Percentiles rank a stretch among this genome's conserved stretches.
Conservation (phyloP, 129 eudicot species). For the Escallonia rubra region DNA sequence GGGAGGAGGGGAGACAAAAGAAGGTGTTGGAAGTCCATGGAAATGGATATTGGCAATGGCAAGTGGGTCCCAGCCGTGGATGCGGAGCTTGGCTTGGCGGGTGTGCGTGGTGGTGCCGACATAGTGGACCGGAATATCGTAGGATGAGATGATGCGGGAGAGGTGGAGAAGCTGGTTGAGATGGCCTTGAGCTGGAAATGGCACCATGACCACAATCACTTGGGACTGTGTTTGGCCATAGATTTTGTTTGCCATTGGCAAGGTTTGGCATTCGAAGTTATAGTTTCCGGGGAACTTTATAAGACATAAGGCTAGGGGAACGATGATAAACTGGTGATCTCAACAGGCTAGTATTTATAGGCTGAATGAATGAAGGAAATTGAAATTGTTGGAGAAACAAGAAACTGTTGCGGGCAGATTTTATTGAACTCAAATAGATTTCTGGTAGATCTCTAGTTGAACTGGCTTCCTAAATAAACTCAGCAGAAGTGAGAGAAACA, state of each 20-base stretch:
- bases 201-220: slow-evolving; percentile 57
- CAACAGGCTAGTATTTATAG: no score
- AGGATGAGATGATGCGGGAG: slow-evolving; percentile 54
- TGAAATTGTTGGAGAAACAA: no score
- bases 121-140: slow-evolving; percentile 61
- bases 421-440: no score
- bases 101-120: slow-evolving; percentile 47
- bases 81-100: slow-evolving; percentile 54
- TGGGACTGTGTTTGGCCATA: slow-evolving; percentile 2
- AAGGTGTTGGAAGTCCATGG: slow-evolving; percentile 45
- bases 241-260: not conserved
- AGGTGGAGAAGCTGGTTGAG: slow-evolving; percentile 81
- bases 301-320: no score
- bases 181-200: slow-evolving; percentile 73
- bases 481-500: no score
- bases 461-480: no score
- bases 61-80: slow-evolving; percentile 33
- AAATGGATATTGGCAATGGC: slow-evolving; percentile 28
- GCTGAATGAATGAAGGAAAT: no score
- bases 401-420: no score
- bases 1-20: slow-evolving; percentile 36
- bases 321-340: no score
- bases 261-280: no score
- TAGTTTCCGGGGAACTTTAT: no score
- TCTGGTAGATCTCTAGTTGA: no score